phyloP scores from a whole-genome alignment of 805 yeast genomes.

The Starmera dryadoides region DNA sequence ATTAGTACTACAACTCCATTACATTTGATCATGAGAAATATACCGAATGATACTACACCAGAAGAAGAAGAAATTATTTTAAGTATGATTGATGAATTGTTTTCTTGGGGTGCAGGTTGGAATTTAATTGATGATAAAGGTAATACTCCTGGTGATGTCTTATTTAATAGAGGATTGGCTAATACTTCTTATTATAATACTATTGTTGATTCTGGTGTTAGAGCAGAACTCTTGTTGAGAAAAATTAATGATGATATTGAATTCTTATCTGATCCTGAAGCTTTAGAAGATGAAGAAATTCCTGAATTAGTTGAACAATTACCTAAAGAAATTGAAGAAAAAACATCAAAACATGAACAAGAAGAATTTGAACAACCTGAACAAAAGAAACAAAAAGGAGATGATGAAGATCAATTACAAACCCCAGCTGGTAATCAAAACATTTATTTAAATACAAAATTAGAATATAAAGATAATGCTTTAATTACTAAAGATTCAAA shows the following conservation, averaged over 20 bases:
- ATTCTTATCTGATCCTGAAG: constrained; percentile 38
- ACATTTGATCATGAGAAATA: constrained; percentile 55
- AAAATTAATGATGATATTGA: constrained; percentile 65
- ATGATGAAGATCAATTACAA: constrained; percentile 14
- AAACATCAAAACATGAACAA: constrained; percentile 11
- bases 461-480: constrained; percentile 62
- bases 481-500: constrained; percentile 62
- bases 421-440: constrained; percentile 56
- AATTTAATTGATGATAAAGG: constrained; percentile 62
- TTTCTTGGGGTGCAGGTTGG: constrained; percentile 93
- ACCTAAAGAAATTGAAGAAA: constrained; percentile 9
- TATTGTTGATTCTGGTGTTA: constrained; percentile 77
- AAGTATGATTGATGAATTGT: constrained; percentile 54
- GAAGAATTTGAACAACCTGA: constrained; percentile 7
- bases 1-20: constrained; percentile 68
- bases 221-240: constrained; percentile 78
- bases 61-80: constrained; percentile 39
- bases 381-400: constrained; percentile 10
- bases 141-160: constrained; percentile 81
- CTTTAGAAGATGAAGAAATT: constrained; percentile 13
- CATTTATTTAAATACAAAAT: constrained; percentile 55
- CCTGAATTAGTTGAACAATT: constrained; percentile 14
- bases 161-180: constrained; percentile 43
- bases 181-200: constrained; percentile 36
- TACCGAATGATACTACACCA: constrained; percentile 31